Evolutionary conservation across 306 rosid genomes (phyloP).

Genomic region (Lathyrus oleraceus): DNA sequence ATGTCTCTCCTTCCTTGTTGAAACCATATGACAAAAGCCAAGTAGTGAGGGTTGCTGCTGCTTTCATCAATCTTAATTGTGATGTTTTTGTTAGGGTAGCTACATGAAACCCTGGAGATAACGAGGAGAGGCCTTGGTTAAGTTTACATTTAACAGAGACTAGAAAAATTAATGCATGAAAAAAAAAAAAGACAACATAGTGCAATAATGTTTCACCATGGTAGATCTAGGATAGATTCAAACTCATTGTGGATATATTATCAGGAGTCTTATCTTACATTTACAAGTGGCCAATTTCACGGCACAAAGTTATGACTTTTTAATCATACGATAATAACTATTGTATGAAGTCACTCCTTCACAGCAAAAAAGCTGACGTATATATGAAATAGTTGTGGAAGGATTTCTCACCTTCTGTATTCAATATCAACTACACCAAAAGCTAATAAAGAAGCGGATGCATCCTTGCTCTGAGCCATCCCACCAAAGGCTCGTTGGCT

Average conservation of each 20-base stretch:
- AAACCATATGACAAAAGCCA: conserved; percentile 81
- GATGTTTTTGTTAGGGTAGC: conserved; percentile 78
- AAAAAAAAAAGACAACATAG: neutral
- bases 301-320: neutral
- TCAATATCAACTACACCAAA: conserved; percentile 68
- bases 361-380: conserved; percentile 1
- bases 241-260: neutral
- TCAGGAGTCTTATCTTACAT: neutral
- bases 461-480: conserved; percentile 70
- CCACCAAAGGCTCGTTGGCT: conserved; percentile 65
- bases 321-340: neutral
- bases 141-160: conserved; percentile 1
- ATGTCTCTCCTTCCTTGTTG: conserved; percentile 90
- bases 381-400: conserved; percentile 22
- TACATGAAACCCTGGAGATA: conserved; percentile 75
- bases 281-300: neutral
- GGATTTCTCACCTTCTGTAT: conserved; percentile 64
- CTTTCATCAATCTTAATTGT: conserved; percentile 75
- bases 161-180: neutral
- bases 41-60: conserved; percentile 67
- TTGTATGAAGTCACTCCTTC: neutral
- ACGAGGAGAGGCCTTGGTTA: conserved; percentile 25
- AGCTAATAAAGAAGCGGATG: conserved; percentile 53
- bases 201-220: neutral
- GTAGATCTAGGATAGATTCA: neutral